phyloP scores from a whole-genome alignment of 192 early-diverging fungal species.

The Ambispora gerdemannii region DNA sequence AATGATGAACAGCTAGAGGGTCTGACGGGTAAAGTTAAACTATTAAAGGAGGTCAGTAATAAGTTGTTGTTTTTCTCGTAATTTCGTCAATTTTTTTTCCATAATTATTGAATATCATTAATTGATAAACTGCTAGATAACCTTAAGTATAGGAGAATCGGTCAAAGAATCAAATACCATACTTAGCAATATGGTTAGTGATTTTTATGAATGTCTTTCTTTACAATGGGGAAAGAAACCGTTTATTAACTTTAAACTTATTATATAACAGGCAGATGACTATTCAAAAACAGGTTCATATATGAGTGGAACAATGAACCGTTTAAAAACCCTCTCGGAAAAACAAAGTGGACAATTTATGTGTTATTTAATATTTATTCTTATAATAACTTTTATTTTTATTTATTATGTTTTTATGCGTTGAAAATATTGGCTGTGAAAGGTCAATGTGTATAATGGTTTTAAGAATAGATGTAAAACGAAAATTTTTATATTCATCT shows the following conservation, averaged over 20 bases:
- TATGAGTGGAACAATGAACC: slow-evolving; percentile 9
- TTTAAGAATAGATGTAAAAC: too few species aligned
- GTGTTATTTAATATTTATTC: slow-evolving; percentile 7
- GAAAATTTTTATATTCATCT: too few species aligned
- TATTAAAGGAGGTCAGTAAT: slow-evolving; percentile 23
- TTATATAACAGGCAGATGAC: slow-evolving; percentile 1
- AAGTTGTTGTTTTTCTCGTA: neutral
- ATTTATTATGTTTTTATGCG: slow-evolving; percentile 18
- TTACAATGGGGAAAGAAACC: too few species aligned
- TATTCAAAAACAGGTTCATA: slow-evolving; percentile 7
- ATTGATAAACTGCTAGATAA: slow-evolving; percentile 12
- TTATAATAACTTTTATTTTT: slow-evolving; percentile 23
- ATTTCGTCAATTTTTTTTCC: too few species aligned
- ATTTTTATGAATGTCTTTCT: neutral
- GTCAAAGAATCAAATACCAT: slow-evolving; percentile 27
- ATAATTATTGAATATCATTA: neutral
- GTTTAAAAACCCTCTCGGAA: slow-evolving; percentile 7
- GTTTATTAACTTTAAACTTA: neutral
- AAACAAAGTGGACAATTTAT: slow-evolving; percentile 14
- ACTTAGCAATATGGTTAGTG: slow-evolving; percentile 6
- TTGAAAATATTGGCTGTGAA: neutral
- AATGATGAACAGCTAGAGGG: slow-evolving; percentile 28
- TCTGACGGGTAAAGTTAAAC: slow-evolving; percentile 23
- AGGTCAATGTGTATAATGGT: too few species aligned
- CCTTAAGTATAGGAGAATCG: slow-evolving; percentile 19